Evolutionary conservation across 805 yeast genomes (phyloP).

Genomic region (Yamadazyma tumulicola): DNA sequence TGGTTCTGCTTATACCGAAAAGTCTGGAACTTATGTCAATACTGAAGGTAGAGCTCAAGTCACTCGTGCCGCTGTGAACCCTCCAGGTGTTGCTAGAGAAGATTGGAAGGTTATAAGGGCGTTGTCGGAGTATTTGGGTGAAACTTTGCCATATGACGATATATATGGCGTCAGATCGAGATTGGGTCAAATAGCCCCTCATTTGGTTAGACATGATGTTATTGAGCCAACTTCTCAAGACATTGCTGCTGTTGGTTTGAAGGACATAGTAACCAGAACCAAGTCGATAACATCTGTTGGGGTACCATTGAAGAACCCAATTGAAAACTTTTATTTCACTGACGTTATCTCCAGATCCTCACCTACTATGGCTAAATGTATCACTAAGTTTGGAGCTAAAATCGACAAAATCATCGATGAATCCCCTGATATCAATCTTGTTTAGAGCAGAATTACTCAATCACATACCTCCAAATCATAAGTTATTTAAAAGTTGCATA

Average conservation of each 20-base stretch:
- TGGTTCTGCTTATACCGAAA: constrained; percentile 86
- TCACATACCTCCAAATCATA: neutral
- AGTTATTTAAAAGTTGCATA: neutral
- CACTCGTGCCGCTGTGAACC: constrained; percentile 81
- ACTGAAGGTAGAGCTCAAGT: constrained; percentile 87
- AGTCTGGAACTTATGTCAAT: constrained; percentile 78
- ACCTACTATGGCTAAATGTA: constrained; percentile 87
- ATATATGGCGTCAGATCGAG: constrained; percentile 63
- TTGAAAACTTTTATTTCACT: constrained; percentile 82
- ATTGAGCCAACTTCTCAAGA: constrained; percentile 65
- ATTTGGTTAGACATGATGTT: constrained; percentile 69
- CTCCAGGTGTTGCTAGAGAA: constrained; percentile 88
- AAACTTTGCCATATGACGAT: constrained; percentile 74
- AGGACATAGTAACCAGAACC: constrained; percentile 38
- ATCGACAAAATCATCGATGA: constrained; percentile 56
- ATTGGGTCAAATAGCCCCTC: constrained; percentile 76
- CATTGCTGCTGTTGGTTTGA: constrained; percentile 55
- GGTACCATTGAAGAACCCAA: constrained; percentile 60
- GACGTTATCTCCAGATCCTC: constrained; percentile 84
- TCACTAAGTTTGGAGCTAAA: constrained; percentile 66
- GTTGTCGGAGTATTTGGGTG: constrained; percentile 69
- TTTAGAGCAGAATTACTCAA: no score
- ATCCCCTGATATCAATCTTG: constrained; percentile 33
- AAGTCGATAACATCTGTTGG: constrained; percentile 38
- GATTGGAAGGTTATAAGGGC: constrained; percentile 90